Percentiles rank a stretch among this genome's conserved stretches.
These are phyloP conservation scores for Pleurotus ostreatus DNA, from an alignment of 768 basidiomycete species.

Conservation along the genomic window DNA sequence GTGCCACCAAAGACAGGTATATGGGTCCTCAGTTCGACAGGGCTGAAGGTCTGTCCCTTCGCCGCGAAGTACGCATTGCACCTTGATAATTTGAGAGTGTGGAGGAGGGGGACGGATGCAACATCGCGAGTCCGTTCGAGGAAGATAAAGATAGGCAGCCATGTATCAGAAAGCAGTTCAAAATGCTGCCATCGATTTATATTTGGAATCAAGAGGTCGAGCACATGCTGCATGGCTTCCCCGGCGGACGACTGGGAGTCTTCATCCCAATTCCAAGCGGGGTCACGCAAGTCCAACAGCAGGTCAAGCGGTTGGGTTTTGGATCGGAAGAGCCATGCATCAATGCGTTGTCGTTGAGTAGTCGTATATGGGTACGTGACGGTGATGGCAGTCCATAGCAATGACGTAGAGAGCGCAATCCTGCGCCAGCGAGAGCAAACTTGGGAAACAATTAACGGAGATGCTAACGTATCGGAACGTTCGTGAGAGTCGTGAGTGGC, in stretches of 20 bases:
- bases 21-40: slow-evolving; percentile 32
- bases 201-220: slow-evolving; percentile 42
- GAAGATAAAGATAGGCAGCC: slow-evolving; percentile 54
- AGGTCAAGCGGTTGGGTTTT: slow-evolving; percentile 42
- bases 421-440: slow-evolving; percentile 49
- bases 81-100: slow-evolving; percentile 41
- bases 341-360: slow-evolving; percentile 30
- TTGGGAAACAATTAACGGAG: slow-evolving; percentile 36
- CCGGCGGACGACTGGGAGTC: slow-evolving; percentile 39
- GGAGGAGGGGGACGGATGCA: slow-evolving; percentile 30
- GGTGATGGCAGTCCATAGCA: slow-evolving; percentile 48
- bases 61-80: slow-evolving; percentile 57
- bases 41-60: slow-evolving; percentile 40
- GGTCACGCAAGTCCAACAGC: slow-evolving; percentile 56
- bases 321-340: slow-evolving; percentile 42
- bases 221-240: slow-evolving; percentile 40
- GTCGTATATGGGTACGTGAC: slow-evolving; percentile 40
- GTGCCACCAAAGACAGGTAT: slow-evolving; percentile 43
- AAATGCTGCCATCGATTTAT: slow-evolving; percentile 42
- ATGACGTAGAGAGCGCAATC: slow-evolving; percentile 38
- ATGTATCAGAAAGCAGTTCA: slow-evolving; percentile 55
- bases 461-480: slow-evolving; percentile 18
- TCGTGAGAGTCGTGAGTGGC: slow-evolving; percentile 23
- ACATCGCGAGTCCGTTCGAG: slow-evolving; percentile 34
- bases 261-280: slow-evolving; percentile 51